Evolutionary conservation across 2,329 filamentous ascomycete genomes (phyloP).

Genomic region (Neopestalotiopsis rosae): DNA sequence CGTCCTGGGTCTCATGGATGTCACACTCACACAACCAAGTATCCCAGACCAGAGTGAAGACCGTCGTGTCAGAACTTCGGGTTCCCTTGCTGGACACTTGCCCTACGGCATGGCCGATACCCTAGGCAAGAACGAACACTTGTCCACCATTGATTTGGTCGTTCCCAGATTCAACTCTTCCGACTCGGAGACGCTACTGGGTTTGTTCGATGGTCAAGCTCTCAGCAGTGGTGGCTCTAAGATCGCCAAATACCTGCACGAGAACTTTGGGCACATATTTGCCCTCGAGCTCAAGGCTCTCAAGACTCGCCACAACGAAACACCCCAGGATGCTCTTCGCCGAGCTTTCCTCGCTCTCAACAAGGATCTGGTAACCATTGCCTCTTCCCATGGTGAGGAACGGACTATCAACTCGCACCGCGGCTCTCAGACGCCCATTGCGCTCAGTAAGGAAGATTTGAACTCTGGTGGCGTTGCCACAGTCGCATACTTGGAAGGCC

Average conservation of each 20-base stretch:
- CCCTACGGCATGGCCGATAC: conserved; percentile 98
- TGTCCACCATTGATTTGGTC: conserved; percentile 95
- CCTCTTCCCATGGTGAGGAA: conserved; percentile 80
- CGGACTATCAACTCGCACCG: conserved; percentile 70
- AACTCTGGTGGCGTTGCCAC: conserved; percentile 91
- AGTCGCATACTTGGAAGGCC: conserved; percentile 85
- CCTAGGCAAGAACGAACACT: conserved; percentile 87
- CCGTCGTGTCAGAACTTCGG: conserved; percentile 92
- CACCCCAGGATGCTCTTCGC: conserved; percentile 80
- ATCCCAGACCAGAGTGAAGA: conserved; percentile 97
- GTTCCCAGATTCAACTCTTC: conserved; percentile 90
- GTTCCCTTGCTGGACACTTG: conserved; percentile 88
- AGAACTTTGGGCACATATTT: conserved; percentile 90
- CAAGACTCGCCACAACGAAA: conserved; percentile 71
- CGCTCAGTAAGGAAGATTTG: conserved; percentile 87
- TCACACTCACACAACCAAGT: conserved; percentile 89
- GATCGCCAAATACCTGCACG: conserved; percentile 94
- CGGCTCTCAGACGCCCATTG: conserved; percentile 72
- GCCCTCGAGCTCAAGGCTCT: conserved; percentile 79
- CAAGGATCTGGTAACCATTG: conserved; percentile 88
- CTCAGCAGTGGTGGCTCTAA: conserved; percentile 89
- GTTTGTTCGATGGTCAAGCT: conserved; percentile 96
- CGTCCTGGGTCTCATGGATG: conserved; percentile 95
- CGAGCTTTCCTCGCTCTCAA: conserved; percentile 89
- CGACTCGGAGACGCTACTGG: conserved; percentile 87